phyloP scores from a whole-genome alignment of 2,329 filamentous ascomycete species.

The Cucurbitaria berberidis region DNA sequence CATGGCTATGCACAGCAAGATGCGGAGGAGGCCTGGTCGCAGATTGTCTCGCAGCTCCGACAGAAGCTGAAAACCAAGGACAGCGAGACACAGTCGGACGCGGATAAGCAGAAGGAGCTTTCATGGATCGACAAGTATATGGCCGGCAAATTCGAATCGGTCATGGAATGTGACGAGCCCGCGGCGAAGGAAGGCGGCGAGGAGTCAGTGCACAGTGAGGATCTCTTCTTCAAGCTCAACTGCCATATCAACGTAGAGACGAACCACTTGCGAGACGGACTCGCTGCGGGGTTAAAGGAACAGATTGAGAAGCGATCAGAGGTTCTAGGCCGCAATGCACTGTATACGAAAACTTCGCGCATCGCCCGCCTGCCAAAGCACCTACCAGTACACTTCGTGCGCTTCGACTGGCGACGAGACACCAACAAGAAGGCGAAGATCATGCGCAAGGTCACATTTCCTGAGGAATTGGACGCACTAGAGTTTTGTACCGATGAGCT shows the following conservation, averaged over 20 bases:
- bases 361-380: slow-evolving; percentile 93
- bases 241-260: slow-evolving; percentile 90
- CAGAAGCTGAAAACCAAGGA: slow-evolving; percentile 75
- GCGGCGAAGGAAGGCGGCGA: slow-evolving; percentile 77
- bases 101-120: slow-evolving; percentile 49
- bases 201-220: slow-evolving; percentile 68
- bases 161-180: slow-evolving; percentile 83
- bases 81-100: slow-evolving; percentile 44
- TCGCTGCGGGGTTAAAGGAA: slow-evolving; percentile 80
- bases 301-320: slow-evolving; percentile 90
- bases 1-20: slow-evolving; percentile 96
- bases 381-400: slow-evolving; percentile 94
- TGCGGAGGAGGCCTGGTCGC: slow-evolving; percentile 97
- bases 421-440: slow-evolving; percentile 99
- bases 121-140: slow-evolving; percentile 93
- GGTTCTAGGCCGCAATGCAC: slow-evolving; percentile 75
- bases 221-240: slow-evolving; percentile 88
- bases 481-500: slow-evolving; percentile 96
- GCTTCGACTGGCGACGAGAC: slow-evolving; percentile 97
- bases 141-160: slow-evolving; percentile 78
- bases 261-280: slow-evolving; percentile 90
- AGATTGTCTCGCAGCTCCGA: slow-evolving; percentile 84
- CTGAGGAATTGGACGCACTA: slow-evolving; percentile 86
- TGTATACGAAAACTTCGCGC: slow-evolving; percentile 89
- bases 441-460: slow-evolving; percentile 97